These are phyloP conservation scores for Paracoccidioides lutzii DNA, from an alignment of 2,329 filamentous ascomycete species.

Conservation along the genomic window DNA sequence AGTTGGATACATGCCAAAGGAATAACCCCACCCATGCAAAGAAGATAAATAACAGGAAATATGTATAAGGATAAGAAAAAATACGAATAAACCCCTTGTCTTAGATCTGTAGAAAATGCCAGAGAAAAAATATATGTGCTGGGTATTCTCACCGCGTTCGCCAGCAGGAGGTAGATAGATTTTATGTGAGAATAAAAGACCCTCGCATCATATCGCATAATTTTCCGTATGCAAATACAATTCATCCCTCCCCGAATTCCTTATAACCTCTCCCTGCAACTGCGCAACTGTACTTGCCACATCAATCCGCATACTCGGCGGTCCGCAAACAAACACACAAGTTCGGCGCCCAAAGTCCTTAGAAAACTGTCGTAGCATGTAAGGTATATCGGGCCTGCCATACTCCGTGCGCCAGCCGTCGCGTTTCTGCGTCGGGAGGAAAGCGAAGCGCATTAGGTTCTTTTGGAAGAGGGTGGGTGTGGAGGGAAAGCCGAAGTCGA, in stretches of 20 bases:
- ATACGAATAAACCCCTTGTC: no score
- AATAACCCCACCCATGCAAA: no score
- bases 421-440: conserved; percentile 45
- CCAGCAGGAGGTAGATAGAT: no score
- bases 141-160: no score
- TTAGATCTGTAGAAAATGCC: no score
- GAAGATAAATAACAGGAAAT: no score
- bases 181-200: background rate
- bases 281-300: conserved; percentile 75
- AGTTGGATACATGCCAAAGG: no score
- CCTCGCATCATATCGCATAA: conserved; percentile 55
- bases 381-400: conserved; percentile 74
- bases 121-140: no score
- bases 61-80: no score
- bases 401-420: conserved; percentile 89
- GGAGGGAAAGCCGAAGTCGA: conserved; percentile 64
- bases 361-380: conserved; percentile 72
- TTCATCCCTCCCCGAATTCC: conserved; percentile 65
- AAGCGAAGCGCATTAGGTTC: conserved; percentile 80
- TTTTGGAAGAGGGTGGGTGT: conserved; percentile 82
- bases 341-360: conserved; percentile 68
- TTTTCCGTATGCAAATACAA: conserved; percentile 93
- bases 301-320: conserved; percentile 72
- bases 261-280: conserved; percentile 74
- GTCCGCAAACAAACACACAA: conserved; percentile 87